These are phyloP conservation scores for Dendrobium huoshanense DNA, from an alignment of 106 monocot species.

Conservation along the genomic window DNA sequence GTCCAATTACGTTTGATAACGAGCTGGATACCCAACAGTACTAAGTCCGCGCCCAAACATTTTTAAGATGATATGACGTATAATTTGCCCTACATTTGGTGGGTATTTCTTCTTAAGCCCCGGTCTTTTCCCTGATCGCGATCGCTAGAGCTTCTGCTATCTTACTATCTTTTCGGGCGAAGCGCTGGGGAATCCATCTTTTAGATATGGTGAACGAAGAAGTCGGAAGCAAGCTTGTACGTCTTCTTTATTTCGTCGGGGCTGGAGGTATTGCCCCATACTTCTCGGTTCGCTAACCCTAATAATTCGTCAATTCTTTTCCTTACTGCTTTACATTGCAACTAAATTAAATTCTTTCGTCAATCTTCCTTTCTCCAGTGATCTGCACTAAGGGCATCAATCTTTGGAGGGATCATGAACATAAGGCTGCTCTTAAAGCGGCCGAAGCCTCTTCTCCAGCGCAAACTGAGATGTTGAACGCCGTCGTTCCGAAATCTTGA, in stretches of 20 bases:
- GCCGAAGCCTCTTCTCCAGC: conserved; percentile 8
- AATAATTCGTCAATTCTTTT: not conserved
- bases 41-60: too few species aligned
- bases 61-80: too few species aligned
- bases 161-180: not conserved
- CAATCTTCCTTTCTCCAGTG: conserved; percentile 15
- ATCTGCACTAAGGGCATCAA: conserved; percentile 64
- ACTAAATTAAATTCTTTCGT: not conserved
- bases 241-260: conserved; percentile 55
- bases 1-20: too few species aligned
- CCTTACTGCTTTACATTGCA: not conserved
- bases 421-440: conserved; percentile 41
- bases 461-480: not conserved
- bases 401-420: conserved; percentile 47
- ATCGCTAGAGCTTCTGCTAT: too few species aligned
- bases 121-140: too few species aligned
- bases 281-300: not conserved
- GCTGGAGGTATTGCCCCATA: conserved; percentile 33
- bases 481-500: not conserved
- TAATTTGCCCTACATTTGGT: too few species aligned
- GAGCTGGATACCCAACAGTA: too few species aligned
- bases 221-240: conserved; percentile 44
- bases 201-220: conserved; percentile 31
- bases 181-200: not conserved
- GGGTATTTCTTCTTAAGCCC: too few species aligned